Base-by-base conservation (phyloP, 306 rosid genomes). In the Trifolium repens region DNA sequence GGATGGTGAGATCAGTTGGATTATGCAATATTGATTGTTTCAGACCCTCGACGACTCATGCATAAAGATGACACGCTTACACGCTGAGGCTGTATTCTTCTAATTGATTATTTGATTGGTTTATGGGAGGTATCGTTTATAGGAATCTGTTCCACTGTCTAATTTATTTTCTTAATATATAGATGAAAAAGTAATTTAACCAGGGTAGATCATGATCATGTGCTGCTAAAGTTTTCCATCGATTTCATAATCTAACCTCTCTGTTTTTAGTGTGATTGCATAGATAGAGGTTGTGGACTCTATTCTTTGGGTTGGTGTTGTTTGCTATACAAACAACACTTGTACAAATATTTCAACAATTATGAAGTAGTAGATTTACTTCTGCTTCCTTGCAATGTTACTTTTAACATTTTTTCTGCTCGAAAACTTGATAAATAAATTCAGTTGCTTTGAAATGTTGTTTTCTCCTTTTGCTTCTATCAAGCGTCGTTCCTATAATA, bases 21-120 rank as follows among this genome's bases (percentile, higher is more conserved):
- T 89, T 94, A 53, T 90, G 96, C 97, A 91, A 91, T 67, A 94
- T 94, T 72, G 94, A 85, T 84, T 94, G 98, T 82, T 94, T 94
- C 87, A 90, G 83, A 86, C 96, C 97, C 46, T 84, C 89, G 0
- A 80, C 91, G 4, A 88, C 97, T 27, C 85, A 81, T 40, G 82
- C 87, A 52, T 91, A 85, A 85, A 57, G 86, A 77, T 75, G 69
- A 76, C 73, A 43, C 24, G 73, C 79, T 55, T 37, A 61, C 66
- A 55, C 66, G 43, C 50, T 15, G 82, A 79, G 88, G 78, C 79
- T 76, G 71, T 74, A 49, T 78, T 78, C 49, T 50, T 50, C 42
- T 69, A 43, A 54, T 58, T 70, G 78, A 78, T 83, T 87, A 77
- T 81, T 85, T 87, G 79, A 86, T 93, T 87, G 88, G 83, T 87